Base-by-base conservation (phyloP, 208 protist species). In the Blastocrithidia nonstop region DNA sequence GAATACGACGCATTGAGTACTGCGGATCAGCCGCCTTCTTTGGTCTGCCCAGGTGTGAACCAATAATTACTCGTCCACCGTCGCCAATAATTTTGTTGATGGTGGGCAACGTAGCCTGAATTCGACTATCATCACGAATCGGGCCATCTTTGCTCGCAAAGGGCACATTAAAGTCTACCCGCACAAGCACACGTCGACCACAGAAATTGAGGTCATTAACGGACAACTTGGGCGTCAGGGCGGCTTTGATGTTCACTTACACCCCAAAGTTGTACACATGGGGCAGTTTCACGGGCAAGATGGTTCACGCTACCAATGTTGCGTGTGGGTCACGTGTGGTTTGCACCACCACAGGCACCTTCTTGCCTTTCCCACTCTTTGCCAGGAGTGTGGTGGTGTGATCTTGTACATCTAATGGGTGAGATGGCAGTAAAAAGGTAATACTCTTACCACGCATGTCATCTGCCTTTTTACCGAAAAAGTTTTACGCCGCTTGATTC, bases 91-190 rank as follows among this genome's bases (percentile, higher is more conserved):
- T 88, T 45, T 98, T 96, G 19, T 83, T 70, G 23, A 99, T 88
- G 1, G 97, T 98, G 31, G 96, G 96, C 26, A 99, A 32, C 4
- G 97, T 71, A 7, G 91, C 92, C 21, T 79, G 84, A 42, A 99
- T 99, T 44, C 97, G 81, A 44, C 83, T 88, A 61, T 91, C 85
- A 44, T 97, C 96, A 22, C 88, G 94, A 24, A 99, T 98, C 6
- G 69, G 59, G 20, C 85, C 76, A 1, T 96, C 89, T 22, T 71
- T 37, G 21, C 70, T 61, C 35, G 96, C 80, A 23, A 98, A 78
- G 2, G 97, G 97, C 11, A 99, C 97, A 72, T 99, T 99, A 56
- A 98, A 99, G 54, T 99, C 97, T 11, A 98, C 96, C 36, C 96
- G 91, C 27, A 88, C 24, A 43, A 99, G 87, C 15, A 97, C 95